Evolutionary conservation across 768 basidiomycete genomes (phyloP), one percentile per base, ranked within the genome.

Genomic region (Boletus huronensis): DNA sequence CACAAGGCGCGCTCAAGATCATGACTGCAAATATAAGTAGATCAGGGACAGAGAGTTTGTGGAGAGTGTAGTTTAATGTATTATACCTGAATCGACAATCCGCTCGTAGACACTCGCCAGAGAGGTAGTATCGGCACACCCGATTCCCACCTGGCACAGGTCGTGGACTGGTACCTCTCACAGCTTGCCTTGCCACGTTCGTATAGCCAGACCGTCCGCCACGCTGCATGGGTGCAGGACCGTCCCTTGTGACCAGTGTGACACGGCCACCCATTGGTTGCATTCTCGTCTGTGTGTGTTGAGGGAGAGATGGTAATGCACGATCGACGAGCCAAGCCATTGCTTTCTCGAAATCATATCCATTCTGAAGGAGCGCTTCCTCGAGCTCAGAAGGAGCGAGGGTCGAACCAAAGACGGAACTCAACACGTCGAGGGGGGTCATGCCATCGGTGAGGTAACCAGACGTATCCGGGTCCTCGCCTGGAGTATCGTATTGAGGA

Each of bases 61-160:
- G 23, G 19, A 43, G 35, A 25, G n/a, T 7, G 34, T 21, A n/a
- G 14, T 28, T 13, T 16, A 17, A 46, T 48, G 9, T 43, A 26
- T 83, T 59, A 62, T 53, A 96, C 96, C 93, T 98, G 77, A 98
- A 99, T 53, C 96, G 85, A 74, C 97, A 98, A 74, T 99, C 97
- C 40, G 94, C 91, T 44, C 97, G 76, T 54, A 98, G 75, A 67
- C 97, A 99, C 71, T 98, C 95, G 16, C 97, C 97, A 7, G 93
- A 91, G 25, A 99, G 82, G 74, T 94, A 99, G 69, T 98, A 98
- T 51, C 97, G 79, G 71, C 97, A 99, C 26, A 99, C 94, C 54
- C 92, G 77, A 63, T 70, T 69, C 10, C 85, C 85, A 44, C 81
- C 80, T 1, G 77, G 72, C 1, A 69, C 74, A 39, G 74, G 66